Conservation (phyloP, 2,329 filamentous ascomycete species). For the Shiraia bambusicola region DNA sequence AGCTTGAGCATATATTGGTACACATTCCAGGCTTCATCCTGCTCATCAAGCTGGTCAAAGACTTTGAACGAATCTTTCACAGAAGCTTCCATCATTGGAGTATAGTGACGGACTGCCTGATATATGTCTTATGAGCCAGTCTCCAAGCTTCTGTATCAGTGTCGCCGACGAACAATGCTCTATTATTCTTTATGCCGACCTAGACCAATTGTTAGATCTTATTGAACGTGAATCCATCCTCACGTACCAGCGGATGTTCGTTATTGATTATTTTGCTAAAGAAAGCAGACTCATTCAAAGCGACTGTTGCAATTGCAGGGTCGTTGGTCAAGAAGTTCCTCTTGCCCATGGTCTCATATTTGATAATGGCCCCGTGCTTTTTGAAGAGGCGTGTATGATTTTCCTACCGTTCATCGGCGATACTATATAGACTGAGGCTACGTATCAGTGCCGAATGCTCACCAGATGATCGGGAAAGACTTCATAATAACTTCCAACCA, state of each 20-base stretch:
- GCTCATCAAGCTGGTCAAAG: slow-evolving; percentile 17
- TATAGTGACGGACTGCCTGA: slow-evolving; percentile 15
- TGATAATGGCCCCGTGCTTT: slow-evolving; percentile 14
- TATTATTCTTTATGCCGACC: slow-evolving; percentile 11
- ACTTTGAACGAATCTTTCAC: slow-evolving; percentile 17
- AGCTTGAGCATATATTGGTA: slow-evolving; percentile 21
- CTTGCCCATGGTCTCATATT: slow-evolving; percentile 12
- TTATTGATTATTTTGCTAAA: slow-evolving; percentile 14
- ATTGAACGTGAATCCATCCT: not conserved
- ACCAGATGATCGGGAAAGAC: slow-evolving; percentile 18
- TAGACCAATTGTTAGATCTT: not conserved
- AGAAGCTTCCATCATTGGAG: slow-evolving; percentile 11
- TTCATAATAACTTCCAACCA: slow-evolving; percentile 17
- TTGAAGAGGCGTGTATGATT: slow-evolving; percentile 16
- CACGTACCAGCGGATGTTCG: slow-evolving; percentile 6
- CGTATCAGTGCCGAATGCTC: not conserved
- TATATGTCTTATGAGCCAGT: slow-evolving; percentile 14
- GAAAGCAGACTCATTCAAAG: slow-evolving; percentile 13
- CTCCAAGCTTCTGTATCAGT: slow-evolving; percentile 14
- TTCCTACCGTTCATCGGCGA: slow-evolving; percentile 3
- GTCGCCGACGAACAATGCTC: slow-evolving; percentile 11
- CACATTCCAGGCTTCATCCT: slow-evolving; percentile 15
- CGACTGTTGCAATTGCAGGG: slow-evolving; percentile 11
- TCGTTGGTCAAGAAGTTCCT: slow-evolving; percentile 13
- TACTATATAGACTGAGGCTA: not conserved